phyloP scores from a whole-genome alignment of 2,329 filamentous ascomycete genomes.

The Penicillium sp. region DNA sequence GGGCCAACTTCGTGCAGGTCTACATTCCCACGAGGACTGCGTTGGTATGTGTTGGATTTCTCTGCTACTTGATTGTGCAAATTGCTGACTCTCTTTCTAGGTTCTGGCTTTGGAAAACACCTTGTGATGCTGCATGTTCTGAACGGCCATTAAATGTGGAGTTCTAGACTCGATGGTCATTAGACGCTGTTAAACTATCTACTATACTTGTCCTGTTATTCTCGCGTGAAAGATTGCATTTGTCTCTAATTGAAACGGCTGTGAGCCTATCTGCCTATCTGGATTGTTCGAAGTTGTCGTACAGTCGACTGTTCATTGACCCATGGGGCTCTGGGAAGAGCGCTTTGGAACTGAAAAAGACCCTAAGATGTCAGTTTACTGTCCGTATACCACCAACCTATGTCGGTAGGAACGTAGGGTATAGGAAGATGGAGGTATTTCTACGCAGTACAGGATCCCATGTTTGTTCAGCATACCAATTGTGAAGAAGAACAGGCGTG shows the following conservation, averaged over 20 bases:
- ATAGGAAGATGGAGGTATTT: no score
- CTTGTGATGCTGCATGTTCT: constrained; percentile 23
- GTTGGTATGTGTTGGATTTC: constrained; percentile 59
- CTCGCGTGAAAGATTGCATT: not conserved
- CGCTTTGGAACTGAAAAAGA: no score
- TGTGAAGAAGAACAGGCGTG: no score
- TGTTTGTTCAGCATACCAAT: no score
- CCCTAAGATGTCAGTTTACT: no score
- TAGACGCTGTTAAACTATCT: not conserved
- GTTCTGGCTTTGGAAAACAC: constrained; percentile 57
- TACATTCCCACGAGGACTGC: constrained; percentile 86
- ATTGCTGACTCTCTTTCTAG: constrained; percentile 35
- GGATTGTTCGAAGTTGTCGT: not conserved
- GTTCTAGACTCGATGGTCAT: not conserved
- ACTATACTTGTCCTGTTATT: not conserved
- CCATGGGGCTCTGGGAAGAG: no score
- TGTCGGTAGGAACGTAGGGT: no score
- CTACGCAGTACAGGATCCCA: no score
- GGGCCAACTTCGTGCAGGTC: constrained; percentile 88
- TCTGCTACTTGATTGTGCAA: not conserved
- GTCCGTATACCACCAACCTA: no score
- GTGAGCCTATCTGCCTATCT: not conserved
- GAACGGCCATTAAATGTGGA: not conserved
- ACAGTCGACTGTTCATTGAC: not conserved
- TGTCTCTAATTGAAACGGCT: not conserved